Percentiles rank a stretch among this genome's conserved stretches.
These are phyloP conservation scores for Aspergillus hiratsukae DNA, from an alignment of 2,329 filamentous ascomycete species.

Conservation along the genomic window DNA sequence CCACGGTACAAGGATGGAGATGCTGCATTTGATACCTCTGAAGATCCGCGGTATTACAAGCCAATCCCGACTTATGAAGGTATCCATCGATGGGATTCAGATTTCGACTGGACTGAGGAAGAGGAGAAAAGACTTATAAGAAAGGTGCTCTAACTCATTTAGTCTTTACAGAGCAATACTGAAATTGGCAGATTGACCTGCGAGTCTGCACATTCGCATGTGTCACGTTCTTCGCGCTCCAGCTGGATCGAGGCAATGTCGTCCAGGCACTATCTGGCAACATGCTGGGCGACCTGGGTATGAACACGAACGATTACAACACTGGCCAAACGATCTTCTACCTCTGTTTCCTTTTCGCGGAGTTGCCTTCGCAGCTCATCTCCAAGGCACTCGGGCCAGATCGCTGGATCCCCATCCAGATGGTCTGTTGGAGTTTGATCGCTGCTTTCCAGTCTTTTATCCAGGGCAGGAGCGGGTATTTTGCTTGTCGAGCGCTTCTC, in stretches of 20 bases:
- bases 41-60: constrained; percentile 35
- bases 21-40: constrained; percentile 32
- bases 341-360: constrained; percentile 40
- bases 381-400: constrained; percentile 57
- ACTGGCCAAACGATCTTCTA: constrained; percentile 40
- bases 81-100: constrained; percentile 46
- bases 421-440: constrained; percentile 54
- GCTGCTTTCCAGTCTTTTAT: constrained; percentile 50
- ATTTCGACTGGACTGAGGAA: constrained; percentile 41
- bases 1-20: constrained; percentile 13
- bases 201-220: constrained; percentile 44
- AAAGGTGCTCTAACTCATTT: constrained; percentile 25
- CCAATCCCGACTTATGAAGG: constrained; percentile 44
- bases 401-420: constrained; percentile 57
- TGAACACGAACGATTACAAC: constrained; percentile 49
- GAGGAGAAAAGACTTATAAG: constrained; percentile 40
- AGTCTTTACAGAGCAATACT: neutral
- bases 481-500: constrained; percentile 43
- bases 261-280: constrained; percentile 59
- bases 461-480: constrained; percentile 41
- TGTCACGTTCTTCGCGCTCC: constrained; percentile 60
- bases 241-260: constrained; percentile 61
- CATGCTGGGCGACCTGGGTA: constrained; percentile 46
- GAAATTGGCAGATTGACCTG: constrained; percentile 34
- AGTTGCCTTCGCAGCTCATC: constrained; percentile 59